phyloP scores from a whole-genome alignment of 768 basidiomycete genomes.

The Calvatia gigantea region DNA sequence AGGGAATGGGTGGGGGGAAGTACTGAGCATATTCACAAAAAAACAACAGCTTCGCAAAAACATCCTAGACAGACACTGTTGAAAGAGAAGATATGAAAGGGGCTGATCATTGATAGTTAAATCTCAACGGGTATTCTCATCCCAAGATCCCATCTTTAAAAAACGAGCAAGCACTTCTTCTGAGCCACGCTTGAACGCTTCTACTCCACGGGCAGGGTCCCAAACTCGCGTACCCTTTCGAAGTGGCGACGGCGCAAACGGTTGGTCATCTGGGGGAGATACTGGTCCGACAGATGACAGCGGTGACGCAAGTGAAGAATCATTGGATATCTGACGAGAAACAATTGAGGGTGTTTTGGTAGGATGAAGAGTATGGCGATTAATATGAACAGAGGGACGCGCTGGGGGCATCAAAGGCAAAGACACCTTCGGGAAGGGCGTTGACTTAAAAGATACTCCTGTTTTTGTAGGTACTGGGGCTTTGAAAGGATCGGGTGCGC shows the following conservation, averaged over 20 bases:
- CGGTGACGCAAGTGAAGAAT: constrained; percentile 47
- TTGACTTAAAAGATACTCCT: neutral
- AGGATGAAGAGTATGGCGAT: constrained; percentile 12
- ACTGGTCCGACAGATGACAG: constrained; percentile 52
- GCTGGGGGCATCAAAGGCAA: neutral
- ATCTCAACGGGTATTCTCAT: constrained; percentile 33
- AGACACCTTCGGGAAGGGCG: neutral
- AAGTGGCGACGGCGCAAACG: constrained; percentile 24
- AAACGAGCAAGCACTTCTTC: constrained; percentile 86
- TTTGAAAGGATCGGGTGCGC: neutral
- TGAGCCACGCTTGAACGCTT: constrained; percentile 81
- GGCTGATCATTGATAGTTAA: constrained; percentile 7
- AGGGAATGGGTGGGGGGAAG: constrained; percentile 1
- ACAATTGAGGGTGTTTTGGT: constrained; percentile 23
- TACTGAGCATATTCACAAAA: constrained; percentile 5
- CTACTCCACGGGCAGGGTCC: constrained; percentile 84
- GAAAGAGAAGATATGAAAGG: constrained; percentile 9
- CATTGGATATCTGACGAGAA: constrained; percentile 44
- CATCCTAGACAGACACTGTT: constrained; percentile 3
- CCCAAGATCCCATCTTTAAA: constrained; percentile 74
- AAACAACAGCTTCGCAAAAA: neutral
- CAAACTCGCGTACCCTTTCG: constrained; percentile 65
- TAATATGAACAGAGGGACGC: constrained; percentile 11
- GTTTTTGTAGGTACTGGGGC: neutral
- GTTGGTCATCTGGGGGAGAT: constrained; percentile 42